Conservation (phyloP, 306 rosid genomes). For the Prunus armeniaca region DNA sequence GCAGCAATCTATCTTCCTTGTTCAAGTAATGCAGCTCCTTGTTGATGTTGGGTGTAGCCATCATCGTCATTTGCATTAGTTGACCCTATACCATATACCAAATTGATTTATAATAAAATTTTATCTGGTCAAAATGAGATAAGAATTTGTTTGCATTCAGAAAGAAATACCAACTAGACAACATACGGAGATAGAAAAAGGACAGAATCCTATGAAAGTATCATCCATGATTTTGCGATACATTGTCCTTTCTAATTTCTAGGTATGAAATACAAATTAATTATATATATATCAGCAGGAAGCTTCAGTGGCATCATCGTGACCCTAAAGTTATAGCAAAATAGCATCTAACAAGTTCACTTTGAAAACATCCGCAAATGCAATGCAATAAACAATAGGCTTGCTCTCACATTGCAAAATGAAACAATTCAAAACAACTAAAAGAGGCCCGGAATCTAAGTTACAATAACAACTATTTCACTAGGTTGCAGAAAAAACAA, state of each 20-base stretch:
- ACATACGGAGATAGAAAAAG: neutral
- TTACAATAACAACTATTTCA: neutral
- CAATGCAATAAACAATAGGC: neutral
- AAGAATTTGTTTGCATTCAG: neutral
- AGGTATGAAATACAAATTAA: neutral
- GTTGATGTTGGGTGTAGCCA: slow-evolving; percentile 89
- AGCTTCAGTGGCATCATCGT: neutral
- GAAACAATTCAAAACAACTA: neutral
- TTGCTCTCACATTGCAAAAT: neutral
- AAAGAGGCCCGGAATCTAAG: neutral
- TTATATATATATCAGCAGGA: neutral
- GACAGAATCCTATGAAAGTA: neutral
- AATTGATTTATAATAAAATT: neutral
- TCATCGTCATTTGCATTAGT: slow-evolving; percentile 92
- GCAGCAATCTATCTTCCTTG: slow-evolving; percentile 83
- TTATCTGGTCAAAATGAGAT: neutral
- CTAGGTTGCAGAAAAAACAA: neutral
- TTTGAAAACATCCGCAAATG: neutral
- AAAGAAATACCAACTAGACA: neutral
- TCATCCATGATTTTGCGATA: neutral
- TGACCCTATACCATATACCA: slow-evolving; percentile 53
- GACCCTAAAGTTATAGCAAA: neutral
- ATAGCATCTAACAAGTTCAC: neutral
- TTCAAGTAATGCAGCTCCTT: slow-evolving; percentile 89
- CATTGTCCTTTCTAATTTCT: neutral